Evolutionary conservation across 352 stramenopile species (phyloP).

Genomic region (Pythium aristosporum): DNA sequence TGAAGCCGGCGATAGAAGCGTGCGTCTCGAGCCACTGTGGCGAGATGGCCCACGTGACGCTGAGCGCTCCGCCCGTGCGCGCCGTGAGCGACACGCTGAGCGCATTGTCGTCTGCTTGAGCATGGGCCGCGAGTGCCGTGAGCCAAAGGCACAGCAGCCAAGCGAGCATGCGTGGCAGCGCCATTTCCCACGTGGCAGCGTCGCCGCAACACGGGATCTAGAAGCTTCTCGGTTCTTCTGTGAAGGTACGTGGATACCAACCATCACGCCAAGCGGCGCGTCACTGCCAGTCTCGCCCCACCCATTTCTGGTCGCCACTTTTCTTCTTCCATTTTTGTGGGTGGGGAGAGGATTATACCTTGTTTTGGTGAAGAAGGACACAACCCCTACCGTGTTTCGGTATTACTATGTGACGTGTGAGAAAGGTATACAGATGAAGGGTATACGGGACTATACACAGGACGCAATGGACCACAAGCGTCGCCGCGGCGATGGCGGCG

Average conservation of each 20-base stretch:
- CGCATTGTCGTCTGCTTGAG: neutral
- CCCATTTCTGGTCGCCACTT: neutral
- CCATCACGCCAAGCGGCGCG: constrained; percentile 8
- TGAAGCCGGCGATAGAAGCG: constrained; percentile 12
- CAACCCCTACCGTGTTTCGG: neutral
- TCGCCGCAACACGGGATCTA: too few species aligned
- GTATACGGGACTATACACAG: neutral
- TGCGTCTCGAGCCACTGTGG: constrained; percentile 15
- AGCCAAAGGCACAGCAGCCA: neutral
- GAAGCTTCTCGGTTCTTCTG: too few species aligned
- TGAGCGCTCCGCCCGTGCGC: constrained; percentile 37
- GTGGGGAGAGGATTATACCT: neutral
- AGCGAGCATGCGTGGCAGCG: neutral
- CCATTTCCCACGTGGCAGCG: neutral
- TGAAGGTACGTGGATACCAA: neutral
- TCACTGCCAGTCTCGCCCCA: constrained; percentile 1
- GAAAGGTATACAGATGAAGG: neutral
- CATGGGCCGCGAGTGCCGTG: neutral
- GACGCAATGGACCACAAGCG: constrained; percentile 25
- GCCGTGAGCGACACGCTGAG: constrained; percentile 16
- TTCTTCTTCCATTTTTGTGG: constrained; percentile 13
- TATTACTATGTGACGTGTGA: constrained; percentile 7
- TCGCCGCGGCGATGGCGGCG: constrained; percentile 6
- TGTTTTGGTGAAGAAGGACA: constrained; percentile 4
- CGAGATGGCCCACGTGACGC: constrained; percentile 36